A percentile compares a stretch with the other conserved stretches of the same genome.
phyloP scores from a whole-genome alignment of 768 basidiomycete species.

The Pseudohyphozyma bogoriensis region DNA sequence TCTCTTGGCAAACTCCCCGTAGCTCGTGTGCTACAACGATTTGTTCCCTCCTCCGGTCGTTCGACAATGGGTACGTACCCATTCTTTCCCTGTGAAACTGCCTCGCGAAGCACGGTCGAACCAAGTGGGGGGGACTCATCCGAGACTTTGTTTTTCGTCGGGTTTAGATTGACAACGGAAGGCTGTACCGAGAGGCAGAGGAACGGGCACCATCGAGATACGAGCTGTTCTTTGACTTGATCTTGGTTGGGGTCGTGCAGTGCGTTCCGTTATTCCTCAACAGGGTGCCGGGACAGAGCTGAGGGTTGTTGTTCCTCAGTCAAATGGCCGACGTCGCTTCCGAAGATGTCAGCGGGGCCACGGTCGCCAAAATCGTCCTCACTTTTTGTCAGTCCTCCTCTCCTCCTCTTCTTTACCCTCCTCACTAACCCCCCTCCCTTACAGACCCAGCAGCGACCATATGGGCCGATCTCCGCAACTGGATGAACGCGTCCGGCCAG shows the following conservation, averaged over 20 bases:
- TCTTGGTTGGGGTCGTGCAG: no score
- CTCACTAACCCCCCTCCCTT: no score
- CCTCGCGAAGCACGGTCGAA: no score
- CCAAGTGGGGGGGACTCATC: no score
- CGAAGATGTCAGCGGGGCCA: neutral
- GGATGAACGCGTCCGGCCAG: neutral
- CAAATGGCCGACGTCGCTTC: neutral
- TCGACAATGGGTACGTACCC: neutral
- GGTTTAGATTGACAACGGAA: neutral
- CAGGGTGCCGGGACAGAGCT: no score
- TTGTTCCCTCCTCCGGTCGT: neutral
- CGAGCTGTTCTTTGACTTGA: neutral
- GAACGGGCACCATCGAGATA: neutral
- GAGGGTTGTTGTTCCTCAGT: no score
- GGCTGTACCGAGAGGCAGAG: neutral
- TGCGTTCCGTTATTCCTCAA: no score
- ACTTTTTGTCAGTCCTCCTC: neutral
- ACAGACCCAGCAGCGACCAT: neutral
- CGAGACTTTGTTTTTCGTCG: no score
- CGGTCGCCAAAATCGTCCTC: neutral
- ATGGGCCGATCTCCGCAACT: neutral
- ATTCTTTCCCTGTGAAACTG: no score
- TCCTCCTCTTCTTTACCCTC: no score
- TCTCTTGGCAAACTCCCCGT: no score
- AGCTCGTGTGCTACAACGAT: neutral